Percentiles rank a stretch among this genome's conserved stretches.
phyloP scores from a whole-genome alignment of 345 rosid species.

The Syzygium oleosum region DNA sequence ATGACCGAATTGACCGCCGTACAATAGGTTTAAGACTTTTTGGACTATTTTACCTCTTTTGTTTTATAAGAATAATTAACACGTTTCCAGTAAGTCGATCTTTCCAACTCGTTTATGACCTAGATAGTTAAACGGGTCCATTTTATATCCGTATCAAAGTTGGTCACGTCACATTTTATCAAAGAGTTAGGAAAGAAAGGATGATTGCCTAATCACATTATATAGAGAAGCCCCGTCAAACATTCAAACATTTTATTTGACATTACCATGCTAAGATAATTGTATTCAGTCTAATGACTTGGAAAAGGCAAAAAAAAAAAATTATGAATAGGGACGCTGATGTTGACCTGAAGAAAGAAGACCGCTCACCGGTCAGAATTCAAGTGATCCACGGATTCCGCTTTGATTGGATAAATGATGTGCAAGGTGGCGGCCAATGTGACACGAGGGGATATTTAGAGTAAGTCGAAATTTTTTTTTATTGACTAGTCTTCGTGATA shows the following conservation, averaged over 20 bases:
- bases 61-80: neutral
- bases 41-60: neutral
- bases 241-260: neutral
- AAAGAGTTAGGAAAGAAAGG: neutral
- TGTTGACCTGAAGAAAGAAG: neutral
- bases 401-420: neutral
- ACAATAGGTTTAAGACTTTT: no score
- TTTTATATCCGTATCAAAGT: neutral
- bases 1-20: accelerated
- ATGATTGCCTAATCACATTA: no score
- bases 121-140: neutral
- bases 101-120: neutral
- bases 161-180: neutral
- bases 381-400: neutral
- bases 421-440: neutral
- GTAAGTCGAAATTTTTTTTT: no score
- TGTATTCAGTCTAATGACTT: neutral
- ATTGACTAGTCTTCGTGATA: neutral
- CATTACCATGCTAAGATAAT: neutral
- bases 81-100: neutral
- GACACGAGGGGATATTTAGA: neutral
- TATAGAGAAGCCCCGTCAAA: neutral
- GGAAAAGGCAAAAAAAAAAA: neutral
- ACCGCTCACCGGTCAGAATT: neutral
- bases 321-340: neutral